phyloP scores from a whole-genome alignment of 345 rosid species.

The Hypericum perforatum region DNA sequence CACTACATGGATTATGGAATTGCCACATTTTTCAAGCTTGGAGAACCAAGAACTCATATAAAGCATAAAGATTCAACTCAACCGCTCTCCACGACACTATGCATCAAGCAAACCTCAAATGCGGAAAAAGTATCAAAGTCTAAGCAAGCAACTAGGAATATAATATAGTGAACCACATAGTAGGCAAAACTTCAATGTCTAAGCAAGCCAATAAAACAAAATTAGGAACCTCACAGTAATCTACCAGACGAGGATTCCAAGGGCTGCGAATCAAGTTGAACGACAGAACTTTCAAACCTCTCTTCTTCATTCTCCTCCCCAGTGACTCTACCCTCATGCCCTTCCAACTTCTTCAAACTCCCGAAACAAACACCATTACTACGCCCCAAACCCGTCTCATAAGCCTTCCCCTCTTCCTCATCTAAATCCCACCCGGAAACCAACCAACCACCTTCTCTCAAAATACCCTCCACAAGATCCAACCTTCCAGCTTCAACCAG shows the following conservation, averaged over 20 bases:
- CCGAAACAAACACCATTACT: too few species aligned
- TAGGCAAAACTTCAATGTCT: too few species aligned
- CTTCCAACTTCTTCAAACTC: constrained; percentile 13
- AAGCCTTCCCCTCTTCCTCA: constrained; percentile 15
- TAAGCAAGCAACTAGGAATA: neutral
- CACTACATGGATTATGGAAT: too few species aligned
- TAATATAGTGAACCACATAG: too few species aligned
- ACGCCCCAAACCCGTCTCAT: constrained; percentile 3
- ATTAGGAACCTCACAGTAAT: constrained; percentile 47
- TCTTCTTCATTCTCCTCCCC: constrained; percentile 10
- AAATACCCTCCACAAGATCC: constrained; percentile 65
- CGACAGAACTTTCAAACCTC: constrained; percentile 20
- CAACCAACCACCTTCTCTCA: constrained; percentile 74
- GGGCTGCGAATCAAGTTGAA: constrained; percentile 12
- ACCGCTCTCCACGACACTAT: too few species aligned
- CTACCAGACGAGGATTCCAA: constrained; percentile 41
- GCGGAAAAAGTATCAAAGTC: neutral
- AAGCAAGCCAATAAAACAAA: constrained; percentile 8
- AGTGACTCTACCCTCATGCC: neutral
- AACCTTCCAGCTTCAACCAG: constrained; percentile 52
- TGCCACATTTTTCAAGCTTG: too few species aligned
- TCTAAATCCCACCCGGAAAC: constrained; percentile 80
- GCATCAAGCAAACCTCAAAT: too few species aligned
- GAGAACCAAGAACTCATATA: too few species aligned
- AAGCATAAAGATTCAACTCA: too few species aligned